These are phyloP conservation scores for Aegilops speltoides DNA, from an alignment of 176 grass and related monocot genomes.

Conservation along the genomic window DNA sequence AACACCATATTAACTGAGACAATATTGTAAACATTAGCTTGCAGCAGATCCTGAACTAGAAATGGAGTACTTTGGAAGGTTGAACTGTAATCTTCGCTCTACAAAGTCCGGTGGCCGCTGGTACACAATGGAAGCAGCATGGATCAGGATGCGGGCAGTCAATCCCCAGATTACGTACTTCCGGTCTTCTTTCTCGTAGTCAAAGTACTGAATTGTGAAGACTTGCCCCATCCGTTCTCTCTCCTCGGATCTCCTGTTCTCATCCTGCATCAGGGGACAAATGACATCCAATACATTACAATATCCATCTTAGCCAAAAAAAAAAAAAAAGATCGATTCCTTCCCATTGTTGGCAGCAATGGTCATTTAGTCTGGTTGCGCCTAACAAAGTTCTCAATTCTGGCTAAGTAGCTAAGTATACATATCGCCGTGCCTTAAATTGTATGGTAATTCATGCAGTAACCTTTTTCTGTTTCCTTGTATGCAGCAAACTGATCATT, in stretches of 20 bases:
- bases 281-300: neutral
- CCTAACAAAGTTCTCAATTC: neutral
- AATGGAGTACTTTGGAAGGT: slow-evolving; percentile 49
- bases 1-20: neutral
- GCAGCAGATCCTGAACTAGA: slow-evolving; percentile 19
- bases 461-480: neutral
- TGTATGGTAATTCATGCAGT: neutral
- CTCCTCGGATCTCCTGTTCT: slow-evolving; percentile 60
- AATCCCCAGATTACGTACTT: slow-evolving; percentile 75
- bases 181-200: slow-evolving; percentile 37
- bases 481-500: neutral
- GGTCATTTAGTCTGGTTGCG: neutral
- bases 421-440: neutral
- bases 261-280: slow-evolving; percentile 35
- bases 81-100: slow-evolving; percentile 49
- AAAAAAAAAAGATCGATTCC: neutral
- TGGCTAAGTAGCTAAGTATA: neutral
- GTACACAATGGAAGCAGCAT: slow-evolving; percentile 60
- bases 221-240: slow-evolving; percentile 67
- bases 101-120: slow-evolving; percentile 49
- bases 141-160: slow-evolving; percentile 68
- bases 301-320: neutral
- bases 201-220: slow-evolving; percentile 56
- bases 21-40: neutral
- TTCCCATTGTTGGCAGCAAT: neutral